phyloP scores from a whole-genome alignment of 2,329 filamentous ascomycete species.

The Alternaria sp. region DNA sequence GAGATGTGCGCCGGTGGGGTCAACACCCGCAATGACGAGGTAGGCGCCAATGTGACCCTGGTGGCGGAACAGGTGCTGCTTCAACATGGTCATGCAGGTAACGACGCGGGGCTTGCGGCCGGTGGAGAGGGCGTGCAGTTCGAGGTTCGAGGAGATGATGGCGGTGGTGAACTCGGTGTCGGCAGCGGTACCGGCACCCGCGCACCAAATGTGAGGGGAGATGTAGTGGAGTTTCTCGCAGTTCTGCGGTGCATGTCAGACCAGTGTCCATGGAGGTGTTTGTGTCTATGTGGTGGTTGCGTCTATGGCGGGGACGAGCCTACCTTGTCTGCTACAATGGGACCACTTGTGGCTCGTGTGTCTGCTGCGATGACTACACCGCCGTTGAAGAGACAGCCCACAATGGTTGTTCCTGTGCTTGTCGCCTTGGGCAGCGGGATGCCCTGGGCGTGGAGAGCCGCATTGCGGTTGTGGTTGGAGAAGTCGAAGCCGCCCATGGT shows the following conservation, averaged over 20 bases:
- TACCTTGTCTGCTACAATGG: slow-evolving; percentile 98
- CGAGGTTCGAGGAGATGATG: slow-evolving; percentile 97
- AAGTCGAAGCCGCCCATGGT: slow-evolving; percentile 83
- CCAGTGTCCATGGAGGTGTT: not conserved
- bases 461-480: slow-evolving; percentile 99
- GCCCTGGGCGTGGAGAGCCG: slow-evolving; percentile 90
- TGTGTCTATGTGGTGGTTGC: not conserved
- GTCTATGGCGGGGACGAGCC: slow-evolving; percentile 3
- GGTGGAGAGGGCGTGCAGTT: slow-evolving; percentile 94
- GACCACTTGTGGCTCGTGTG: slow-evolving; percentile 93
- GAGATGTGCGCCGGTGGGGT: slow-evolving; percentile 91
- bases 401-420: slow-evolving; percentile 98
- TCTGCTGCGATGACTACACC: slow-evolving; percentile 99
- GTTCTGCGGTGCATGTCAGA: slow-evolving; percentile 64
- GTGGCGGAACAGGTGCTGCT: slow-evolving; percentile 98
- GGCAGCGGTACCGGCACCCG: slow-evolving; percentile 94
- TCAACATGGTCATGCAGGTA: slow-evolving; percentile 99
- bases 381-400: slow-evolving; percentile 94
- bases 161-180: slow-evolving; percentile 99
- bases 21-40: slow-evolving; percentile 93
- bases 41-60: slow-evolving; percentile 98
- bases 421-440: slow-evolving; percentile 96
- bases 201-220: slow-evolving; percentile 98
- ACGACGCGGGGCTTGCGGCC: slow-evolving; percentile 96
- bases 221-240: slow-evolving; percentile 99